Percentiles rank a stretch among this genome's conserved stretches.
phyloP scores from a whole-genome alignment of 164 flowering plant species.

The Sextonia rubra region DNA sequence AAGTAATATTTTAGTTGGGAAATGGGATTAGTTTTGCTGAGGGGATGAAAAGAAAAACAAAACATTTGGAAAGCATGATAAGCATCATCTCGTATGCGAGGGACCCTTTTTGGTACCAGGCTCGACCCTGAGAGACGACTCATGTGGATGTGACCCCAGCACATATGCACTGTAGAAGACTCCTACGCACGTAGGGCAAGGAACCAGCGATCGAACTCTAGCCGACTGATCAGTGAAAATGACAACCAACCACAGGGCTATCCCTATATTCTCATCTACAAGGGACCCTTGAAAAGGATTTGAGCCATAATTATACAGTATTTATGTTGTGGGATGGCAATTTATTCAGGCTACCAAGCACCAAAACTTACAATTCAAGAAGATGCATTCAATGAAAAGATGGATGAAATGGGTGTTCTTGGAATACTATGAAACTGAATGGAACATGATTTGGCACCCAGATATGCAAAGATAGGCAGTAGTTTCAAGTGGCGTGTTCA shows the following conservation, averaged over 20 bases:
- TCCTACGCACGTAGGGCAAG: too few species aligned
- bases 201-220: too few species aligned
- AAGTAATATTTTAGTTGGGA: constrained; percentile 2
- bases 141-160: too few species aligned
- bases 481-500: not conserved
- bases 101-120: too few species aligned
- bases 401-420: not conserved
- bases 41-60: not conserved
- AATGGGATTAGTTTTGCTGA: constrained; percentile 1
- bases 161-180: too few species aligned
- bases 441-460: not conserved
- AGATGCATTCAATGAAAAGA: constrained; percentile 3
- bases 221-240: too few species aligned
- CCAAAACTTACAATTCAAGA: not conserved
- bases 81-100: too few species aligned
- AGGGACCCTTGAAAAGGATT: not conserved
- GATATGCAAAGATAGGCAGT: not conserved
- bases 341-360: constrained; percentile 1
- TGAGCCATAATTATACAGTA: not conserved
- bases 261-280: not conserved
- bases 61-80: not conserved
- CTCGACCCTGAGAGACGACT: too few species aligned
- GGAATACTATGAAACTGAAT: not conserved
- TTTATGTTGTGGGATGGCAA: not conserved
- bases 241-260: too few species aligned